Evolutionary conservation across 495 filamentous ascomycete species (phyloP), one percentile per base, ranked within the genome.

Genomic region (Bacidia gigantensis): DNA sequence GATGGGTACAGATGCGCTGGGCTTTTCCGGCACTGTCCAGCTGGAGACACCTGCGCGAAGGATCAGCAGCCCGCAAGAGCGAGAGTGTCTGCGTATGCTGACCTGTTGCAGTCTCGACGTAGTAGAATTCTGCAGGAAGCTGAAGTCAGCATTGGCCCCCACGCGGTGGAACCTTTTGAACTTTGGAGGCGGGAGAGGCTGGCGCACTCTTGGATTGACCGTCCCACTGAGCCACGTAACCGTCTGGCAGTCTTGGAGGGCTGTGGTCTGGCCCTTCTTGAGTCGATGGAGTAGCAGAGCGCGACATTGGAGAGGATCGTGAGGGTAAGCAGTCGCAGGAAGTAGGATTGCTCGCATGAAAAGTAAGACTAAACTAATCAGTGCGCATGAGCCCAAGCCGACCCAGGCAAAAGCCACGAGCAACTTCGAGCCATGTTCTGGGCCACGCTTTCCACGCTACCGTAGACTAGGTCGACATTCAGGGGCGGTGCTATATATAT

Each of bases 221-320:
- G 62, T 90, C 86, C 84, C 86, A 89, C 65, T 90, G 86, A 18
- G 86, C 82, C 55, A 89, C 84, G 47, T 58, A 62, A 49, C 60
- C 60, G 25, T 54, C 54, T 11, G 60, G 60, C 20, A 62, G 38
- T 7, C 24, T 23, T 2, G 57, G 57, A 20, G 57, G 57, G 20
- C 46, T 40, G 18, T 51, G 25, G 9, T 29, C 52, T 7, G 60
- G 60, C 3, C 60, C 60, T 54, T 60, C 54, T 43, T 61, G 59
- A 12, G 48, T 51, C 22, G 56, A 35, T 26, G 60, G 57, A 11
- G 53, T 55, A 23, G 47, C 21, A 14, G 54, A 47, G 32, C 49
- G 26, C 20, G 59, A 46, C 59, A 61, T 61, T 23, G 49, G 17
- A 25, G 14, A 38, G n/a, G n/a, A n/a, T n/a, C n/a, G n/a, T n/a